Evolutionary conservation across 768 basidiomycete genomes (phyloP).

Genomic region (Suillus brevipes): DNA sequence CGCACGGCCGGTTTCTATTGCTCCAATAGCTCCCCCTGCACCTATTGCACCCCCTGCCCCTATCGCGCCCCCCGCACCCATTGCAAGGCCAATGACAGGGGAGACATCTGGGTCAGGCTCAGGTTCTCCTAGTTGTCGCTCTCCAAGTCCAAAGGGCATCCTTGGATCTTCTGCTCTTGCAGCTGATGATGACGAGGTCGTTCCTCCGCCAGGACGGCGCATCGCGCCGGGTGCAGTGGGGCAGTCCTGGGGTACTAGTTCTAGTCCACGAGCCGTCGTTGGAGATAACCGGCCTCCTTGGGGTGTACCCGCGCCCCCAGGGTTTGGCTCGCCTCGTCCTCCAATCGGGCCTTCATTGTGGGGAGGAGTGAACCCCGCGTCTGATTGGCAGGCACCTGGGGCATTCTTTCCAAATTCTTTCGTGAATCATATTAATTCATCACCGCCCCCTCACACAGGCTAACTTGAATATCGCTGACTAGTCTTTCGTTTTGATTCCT

Average conservation of each 20-base stretch:
- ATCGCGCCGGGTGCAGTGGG: slow-evolving; percentile 41
- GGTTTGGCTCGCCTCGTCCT: slow-evolving; percentile 36
- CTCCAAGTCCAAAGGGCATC: slow-evolving; percentile 61
- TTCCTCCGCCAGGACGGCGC: slow-evolving; percentile 50
- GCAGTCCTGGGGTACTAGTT: slow-evolving; percentile 48
- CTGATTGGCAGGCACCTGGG: slow-evolving; percentile 53
- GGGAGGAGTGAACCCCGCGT: slow-evolving; percentile 38
- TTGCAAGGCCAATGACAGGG: slow-evolving; percentile 49
- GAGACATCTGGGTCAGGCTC: slow-evolving; percentile 53
- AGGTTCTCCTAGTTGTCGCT: slow-evolving; percentile 54
- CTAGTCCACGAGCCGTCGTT: slow-evolving; percentile 46
- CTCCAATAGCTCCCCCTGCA: slow-evolving; percentile 64
- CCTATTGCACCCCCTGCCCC: slow-evolving; percentile 69
- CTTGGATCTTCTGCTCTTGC: slow-evolving; percentile 78
- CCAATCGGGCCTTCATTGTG: slow-evolving; percentile 42
- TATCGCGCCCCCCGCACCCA: slow-evolving; percentile 67
- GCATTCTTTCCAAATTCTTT: slow-evolving; percentile 51
- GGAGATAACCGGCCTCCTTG: slow-evolving; percentile 46
- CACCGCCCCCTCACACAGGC: slow-evolving; percentile 45
- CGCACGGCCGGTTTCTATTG: slow-evolving; percentile 42
- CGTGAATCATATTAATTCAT: slow-evolving; percentile 46
- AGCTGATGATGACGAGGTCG: slow-evolving; percentile 80
- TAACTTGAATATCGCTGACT: slow-evolving; percentile 25
- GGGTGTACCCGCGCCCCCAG: slow-evolving; percentile 42
- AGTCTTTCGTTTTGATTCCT: slow-evolving; percentile 8